These are phyloP conservation scores for Perkinsela sp. DNA, from an alignment of 208 protist species.

Conservation along the genomic window DNA sequence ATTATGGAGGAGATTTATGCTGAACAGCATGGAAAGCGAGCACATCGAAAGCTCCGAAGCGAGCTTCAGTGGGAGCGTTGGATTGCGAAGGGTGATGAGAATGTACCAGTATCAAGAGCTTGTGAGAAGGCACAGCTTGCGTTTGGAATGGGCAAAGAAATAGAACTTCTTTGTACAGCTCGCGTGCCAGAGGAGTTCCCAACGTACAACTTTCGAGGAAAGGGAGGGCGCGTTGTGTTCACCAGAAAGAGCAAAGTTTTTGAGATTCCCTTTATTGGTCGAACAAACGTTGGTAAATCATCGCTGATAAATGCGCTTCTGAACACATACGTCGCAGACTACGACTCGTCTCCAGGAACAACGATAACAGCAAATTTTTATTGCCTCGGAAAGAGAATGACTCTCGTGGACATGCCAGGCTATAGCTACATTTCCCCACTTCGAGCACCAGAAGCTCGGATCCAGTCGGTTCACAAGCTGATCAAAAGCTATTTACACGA, in stretches of 20 bases:
- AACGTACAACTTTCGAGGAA: background rate
- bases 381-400: conserved; percentile 17
- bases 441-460: conserved; percentile 18
- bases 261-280: conserved; percentile 51
- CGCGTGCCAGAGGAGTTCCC: background rate
- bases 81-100: conserved; percentile 62
- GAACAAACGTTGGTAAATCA: conserved; percentile 47
- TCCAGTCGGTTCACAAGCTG: conserved; percentile 22
- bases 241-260: background rate
- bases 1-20: conserved; percentile 65
- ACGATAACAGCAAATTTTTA: conserved; percentile 42
- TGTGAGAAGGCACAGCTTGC: conserved; percentile 42
- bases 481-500: conserved; percentile 8
- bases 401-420: conserved; percentile 50
- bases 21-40: conserved; percentile 35
- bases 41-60: conserved; percentile 40
- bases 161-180: background rate
- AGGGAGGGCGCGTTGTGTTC: background rate
- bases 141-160: conserved; percentile 28
- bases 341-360: conserved; percentile 46
- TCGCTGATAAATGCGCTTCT: conserved; percentile 50
- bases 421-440: conserved; percentile 52
- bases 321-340: conserved; percentile 39
- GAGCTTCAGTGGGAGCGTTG: conserved; percentile 59
- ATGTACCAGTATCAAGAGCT: conserved; percentile 37